Base-by-base conservation (phyloP, 2,329 filamentous ascomycete genomes). In the Stylonectria norvegica region DNA sequence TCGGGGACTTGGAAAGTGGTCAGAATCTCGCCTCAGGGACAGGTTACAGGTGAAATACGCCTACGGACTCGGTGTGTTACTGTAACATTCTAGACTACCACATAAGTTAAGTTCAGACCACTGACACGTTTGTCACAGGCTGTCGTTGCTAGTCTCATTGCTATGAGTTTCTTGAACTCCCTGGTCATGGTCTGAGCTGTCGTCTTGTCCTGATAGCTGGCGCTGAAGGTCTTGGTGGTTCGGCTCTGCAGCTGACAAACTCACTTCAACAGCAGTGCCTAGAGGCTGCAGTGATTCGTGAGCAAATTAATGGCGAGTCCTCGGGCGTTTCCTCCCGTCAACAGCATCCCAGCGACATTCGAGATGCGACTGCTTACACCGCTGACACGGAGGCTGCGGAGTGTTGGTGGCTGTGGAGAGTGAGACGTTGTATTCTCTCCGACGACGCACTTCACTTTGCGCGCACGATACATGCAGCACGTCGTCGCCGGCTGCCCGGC, bases 1-100 rank as follows among this genome's bases (percentile, higher is more conserved):
- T 47, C 40, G 42, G 48, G 48, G 5, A 19, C 34, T 5, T 48
- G 48, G 45, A 48, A 42, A 36, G 45, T 47, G 18, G 28, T 48
- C 11, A 33, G 40, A 19, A 33, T 49, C 15, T 40, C 43, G 3
- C 48, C 48, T 4, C 29, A 47, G 34, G 48, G 46, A 12, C 17
- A 49, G 20, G 36, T 51, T 4, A 45, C 43, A 11, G 48, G 32
- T 5, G 43, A 51, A 34, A 32, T 51, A 16, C 34, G 40, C 8
- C 25, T 49, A 17, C 46, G 46, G 10, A 47, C 43, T 5, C 47
- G 48, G 4, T 49, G 45, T 34, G 22, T 42, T 10, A 47, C 48
- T 19, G 48, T 49, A 32, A 12, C 34, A 40, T 20, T 6, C 14
- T 23, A 9, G n/a, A n/a, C n/a, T n/a, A n/a, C n/a, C n/a, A n/a